phyloP scores from a whole-genome alignment of 495 filamentous ascomycete species.

The Penicillium coffeae region DNA sequence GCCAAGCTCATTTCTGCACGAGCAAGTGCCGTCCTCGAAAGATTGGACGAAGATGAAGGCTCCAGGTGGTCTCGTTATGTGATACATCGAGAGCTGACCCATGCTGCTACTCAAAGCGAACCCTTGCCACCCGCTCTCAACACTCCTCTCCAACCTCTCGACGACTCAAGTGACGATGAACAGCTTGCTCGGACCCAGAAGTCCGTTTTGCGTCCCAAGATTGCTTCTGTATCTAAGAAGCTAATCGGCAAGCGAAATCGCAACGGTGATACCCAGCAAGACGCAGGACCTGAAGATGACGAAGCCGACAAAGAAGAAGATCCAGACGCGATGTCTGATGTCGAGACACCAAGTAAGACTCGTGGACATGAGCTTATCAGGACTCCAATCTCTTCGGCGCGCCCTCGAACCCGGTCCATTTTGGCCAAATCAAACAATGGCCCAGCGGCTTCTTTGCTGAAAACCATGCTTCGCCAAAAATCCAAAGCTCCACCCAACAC shows the following conservation, averaged over 20 bases:
- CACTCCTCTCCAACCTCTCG: constrained; percentile 33
- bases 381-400: constrained; percentile 39
- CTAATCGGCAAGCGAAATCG: constrained; percentile 48
- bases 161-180: constrained; percentile 41
- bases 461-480: constrained; percentile 31
- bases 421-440: constrained; percentile 22
- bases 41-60: constrained; percentile 37
- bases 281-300: constrained; percentile 28
- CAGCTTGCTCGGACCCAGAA: constrained; percentile 37
- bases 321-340: constrained; percentile 36
- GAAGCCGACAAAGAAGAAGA: constrained; percentile 37
- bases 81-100: constrained; percentile 42
- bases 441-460: constrained; percentile 29
- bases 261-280: constrained; percentile 29
- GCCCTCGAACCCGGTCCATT: constrained; percentile 30
- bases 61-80: constrained; percentile 42
- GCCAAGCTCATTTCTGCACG: constrained; percentile 34
- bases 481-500: constrained; percentile 3
- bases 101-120: constrained; percentile 22
- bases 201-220: constrained; percentile 52
- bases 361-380: constrained; percentile 39
- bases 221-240: constrained; percentile 33
- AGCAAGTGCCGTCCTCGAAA: constrained; percentile 28
- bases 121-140: constrained; percentile 26
- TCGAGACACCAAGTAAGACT: constrained; percentile 46